phyloP scores from a whole-genome alignment of 768 basidiomycete species.

The Hortiboletus flavorubellus region DNA sequence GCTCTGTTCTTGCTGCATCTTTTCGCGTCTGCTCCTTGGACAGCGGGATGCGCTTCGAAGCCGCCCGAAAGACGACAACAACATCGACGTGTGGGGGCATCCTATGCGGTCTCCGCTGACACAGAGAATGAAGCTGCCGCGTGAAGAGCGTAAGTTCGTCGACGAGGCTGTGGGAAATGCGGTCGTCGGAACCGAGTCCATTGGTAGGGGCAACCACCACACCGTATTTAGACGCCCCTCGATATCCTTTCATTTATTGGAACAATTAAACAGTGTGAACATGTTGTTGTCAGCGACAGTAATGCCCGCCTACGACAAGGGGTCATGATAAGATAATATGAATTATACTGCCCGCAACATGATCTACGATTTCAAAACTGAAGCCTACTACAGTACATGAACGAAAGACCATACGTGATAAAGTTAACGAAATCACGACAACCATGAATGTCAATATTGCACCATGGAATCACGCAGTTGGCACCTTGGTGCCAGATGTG shows the following conservation, averaged over 20 bases:
- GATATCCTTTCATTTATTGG: too few species aligned
- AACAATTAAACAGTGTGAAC: too few species aligned
- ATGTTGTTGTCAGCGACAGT: too few species aligned
- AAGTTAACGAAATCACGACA: constrained; percentile 13
- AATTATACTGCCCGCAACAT: neutral
- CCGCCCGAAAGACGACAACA: constrained; percentile 66
- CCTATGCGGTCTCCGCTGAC: neutral
- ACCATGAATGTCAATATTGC: constrained; percentile 3
- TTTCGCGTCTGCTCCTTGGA: constrained; percentile 63
- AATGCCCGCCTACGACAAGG: too few species aligned
- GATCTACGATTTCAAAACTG: neutral
- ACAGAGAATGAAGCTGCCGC: neutral
- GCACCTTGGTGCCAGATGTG: constrained; percentile 2
- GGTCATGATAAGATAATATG: too few species aligned
- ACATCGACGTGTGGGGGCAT: constrained; percentile 66
- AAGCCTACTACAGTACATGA: constrained; percentile 7
- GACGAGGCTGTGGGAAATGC: neutral
- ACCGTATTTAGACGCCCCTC: too few species aligned
- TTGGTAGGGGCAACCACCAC: neutral
- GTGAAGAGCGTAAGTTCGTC: constrained; percentile 1
- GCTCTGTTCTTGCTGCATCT: constrained; percentile 60
- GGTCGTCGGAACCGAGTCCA: too few species aligned
- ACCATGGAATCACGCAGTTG: constrained; percentile 1
- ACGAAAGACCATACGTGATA: constrained; percentile 8
- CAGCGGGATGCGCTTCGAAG: constrained; percentile 34